Percentiles rank a stretch among this genome's conserved stretches.
Evolutionary conservation across 2,329 filamentous ascomycete genomes (phyloP).

Genomic region (Stagonosporopsis rhizophila): DNA sequence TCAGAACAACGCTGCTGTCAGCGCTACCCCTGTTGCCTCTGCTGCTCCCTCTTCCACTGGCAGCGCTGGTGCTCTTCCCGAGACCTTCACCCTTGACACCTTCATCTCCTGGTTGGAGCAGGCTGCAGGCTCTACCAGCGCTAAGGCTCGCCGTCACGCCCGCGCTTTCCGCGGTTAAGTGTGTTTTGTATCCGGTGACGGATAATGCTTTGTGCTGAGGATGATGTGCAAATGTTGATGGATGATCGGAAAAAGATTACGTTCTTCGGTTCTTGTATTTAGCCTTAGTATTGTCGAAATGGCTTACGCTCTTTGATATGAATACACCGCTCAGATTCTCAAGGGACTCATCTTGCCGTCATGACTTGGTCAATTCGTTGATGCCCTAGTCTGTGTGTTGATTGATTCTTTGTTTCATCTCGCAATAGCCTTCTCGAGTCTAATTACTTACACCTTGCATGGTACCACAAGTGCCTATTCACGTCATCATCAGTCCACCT

Average conservation of each 20-base stretch:
- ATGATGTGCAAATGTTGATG: conserved; percentile 7
- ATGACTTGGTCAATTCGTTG: not conserved
- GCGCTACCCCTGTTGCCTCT: conserved; percentile 5
- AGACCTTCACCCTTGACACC: conserved; percentile 32
- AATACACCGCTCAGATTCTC: not conserved
- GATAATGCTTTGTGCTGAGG: not conserved
- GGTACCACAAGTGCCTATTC: no score
- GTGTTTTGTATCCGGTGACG: not conserved
- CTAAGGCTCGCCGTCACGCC: conserved; percentile 29
- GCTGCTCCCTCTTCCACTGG: conserved; percentile 17
- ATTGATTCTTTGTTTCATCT: no score
- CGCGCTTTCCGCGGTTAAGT: conserved; percentile 28
- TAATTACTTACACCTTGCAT: no score
- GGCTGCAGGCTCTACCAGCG: conserved; percentile 28
- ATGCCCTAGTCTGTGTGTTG: not conserved
- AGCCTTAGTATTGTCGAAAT: conserved; percentile 16
- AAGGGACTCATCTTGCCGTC: not conserved
- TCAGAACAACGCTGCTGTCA: not conserved
- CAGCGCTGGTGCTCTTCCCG: conserved; percentile 15
- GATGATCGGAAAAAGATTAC: not conserved
- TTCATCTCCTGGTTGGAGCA: conserved; percentile 35
- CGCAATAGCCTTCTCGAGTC: no score
- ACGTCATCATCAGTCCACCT: no score
- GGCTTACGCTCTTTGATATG: conserved; percentile 5
- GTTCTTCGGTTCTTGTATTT: conserved; percentile 30